Conservation (phyloP, 1,284 basidiomycete genomes). For the Sphagnurus paluster region DNA sequence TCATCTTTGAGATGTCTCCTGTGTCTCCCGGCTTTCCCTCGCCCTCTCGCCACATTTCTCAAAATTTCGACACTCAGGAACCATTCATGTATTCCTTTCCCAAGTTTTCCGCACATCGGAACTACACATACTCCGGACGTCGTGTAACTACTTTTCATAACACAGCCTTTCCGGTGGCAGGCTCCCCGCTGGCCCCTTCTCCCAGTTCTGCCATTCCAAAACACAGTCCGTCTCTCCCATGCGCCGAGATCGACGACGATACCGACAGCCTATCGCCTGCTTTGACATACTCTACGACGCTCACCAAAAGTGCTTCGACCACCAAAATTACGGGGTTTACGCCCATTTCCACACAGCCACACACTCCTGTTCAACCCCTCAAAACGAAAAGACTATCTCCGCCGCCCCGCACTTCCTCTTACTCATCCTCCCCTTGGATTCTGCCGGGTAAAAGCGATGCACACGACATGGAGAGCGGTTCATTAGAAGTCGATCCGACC, state of each 20-base stretch:
- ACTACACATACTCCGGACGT: constrained; percentile 13
- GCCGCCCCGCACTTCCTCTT: constrained; percentile 30
- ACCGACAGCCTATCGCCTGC: constrained; percentile 5
- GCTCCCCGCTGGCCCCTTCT: not conserved
- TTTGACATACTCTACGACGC: constrained; percentile 5
- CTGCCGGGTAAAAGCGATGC: constrained; percentile 29
- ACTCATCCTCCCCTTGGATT: constrained; percentile 34
- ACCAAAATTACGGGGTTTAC: constrained; percentile 35
- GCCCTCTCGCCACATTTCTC: constrained; percentile 20
- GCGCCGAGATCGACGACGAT: constrained; percentile 9
- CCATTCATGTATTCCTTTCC: constrained; percentile 40
- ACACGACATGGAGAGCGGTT: constrained; percentile 28
- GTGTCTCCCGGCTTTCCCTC: constrained; percentile 28
- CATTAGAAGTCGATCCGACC: constrained; percentile 28
- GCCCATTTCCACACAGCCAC: constrained; percentile 23
- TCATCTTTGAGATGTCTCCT: constrained; percentile 46
- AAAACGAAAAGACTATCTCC: constrained; percentile 27
- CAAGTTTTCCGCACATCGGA: constrained; percentile 20
- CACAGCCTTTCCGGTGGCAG: constrained; percentile 1
- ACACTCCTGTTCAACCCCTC: constrained; percentile 12
- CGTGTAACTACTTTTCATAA: constrained; percentile 11
- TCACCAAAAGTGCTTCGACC: constrained; percentile 18
- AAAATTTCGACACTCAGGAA: constrained; percentile 23
- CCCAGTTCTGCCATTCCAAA: constrained; percentile 8
- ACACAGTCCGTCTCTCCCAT: constrained; percentile 1